These are phyloP conservation scores for Blastobotrys proliferans DNA, from an alignment of 1,139 yeast genomes.

Conservation along the genomic window DNA sequence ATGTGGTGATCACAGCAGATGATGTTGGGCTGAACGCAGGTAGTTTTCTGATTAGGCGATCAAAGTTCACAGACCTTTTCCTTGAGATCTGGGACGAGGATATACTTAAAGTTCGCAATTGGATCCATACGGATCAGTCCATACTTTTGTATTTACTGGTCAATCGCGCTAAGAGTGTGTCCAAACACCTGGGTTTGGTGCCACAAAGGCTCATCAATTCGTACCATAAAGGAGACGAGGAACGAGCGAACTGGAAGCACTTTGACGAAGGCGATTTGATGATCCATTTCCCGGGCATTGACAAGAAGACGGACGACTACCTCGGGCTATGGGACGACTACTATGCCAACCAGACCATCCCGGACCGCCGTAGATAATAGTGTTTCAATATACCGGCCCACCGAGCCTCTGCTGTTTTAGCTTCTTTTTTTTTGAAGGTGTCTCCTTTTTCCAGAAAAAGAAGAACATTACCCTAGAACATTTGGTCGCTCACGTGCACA, in stretches of 20 bases:
- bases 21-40: slow-evolving; percentile 35
- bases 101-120: neutral
- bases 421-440: too few species aligned
- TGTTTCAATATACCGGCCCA: too few species aligned
- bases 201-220: slow-evolving; percentile 6
- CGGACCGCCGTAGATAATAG: too few species aligned
- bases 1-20: slow-evolving; percentile 29
- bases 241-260: neutral
- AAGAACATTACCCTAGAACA: too few species aligned
- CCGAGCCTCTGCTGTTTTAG: too few species aligned
- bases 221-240: neutral
- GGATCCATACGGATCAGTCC: slow-evolving; percentile 6
- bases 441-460: too few species aligned
- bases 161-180: neutral
- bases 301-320: neutral
- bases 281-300: slow-evolving; percentile 11
- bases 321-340: neutral
- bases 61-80: slow-evolving; percentile 27
- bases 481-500: too few species aligned
- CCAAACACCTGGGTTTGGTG: slow-evolving; percentile 4
- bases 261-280: slow-evolving; percentile 8
- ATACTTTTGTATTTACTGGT: slow-evolving; percentile 1
- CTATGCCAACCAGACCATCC: too few species aligned
- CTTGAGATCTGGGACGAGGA: slow-evolving; percentile 10
- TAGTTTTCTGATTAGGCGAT: slow-evolving; percentile 32